Conservation (phyloP, 257 asterid species). For the Petunia axillaris region DNA sequence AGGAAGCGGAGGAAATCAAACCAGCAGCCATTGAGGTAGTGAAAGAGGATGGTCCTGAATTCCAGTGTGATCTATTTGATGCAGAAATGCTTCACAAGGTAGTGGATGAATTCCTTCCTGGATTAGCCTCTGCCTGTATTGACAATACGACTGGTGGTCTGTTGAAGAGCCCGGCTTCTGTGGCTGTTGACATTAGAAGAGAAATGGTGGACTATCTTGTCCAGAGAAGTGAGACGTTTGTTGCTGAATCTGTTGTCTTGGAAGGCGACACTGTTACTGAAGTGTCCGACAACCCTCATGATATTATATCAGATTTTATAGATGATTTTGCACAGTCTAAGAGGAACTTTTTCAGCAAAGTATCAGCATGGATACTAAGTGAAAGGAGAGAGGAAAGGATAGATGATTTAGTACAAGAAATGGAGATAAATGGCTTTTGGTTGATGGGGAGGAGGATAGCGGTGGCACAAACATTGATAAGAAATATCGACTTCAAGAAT, state of each 20-base stretch:
- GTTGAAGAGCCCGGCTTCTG: slow-evolving; percentile 54
- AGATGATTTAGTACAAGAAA: slow-evolving; percentile 74
- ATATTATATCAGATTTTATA: slow-evolving; percentile 54
- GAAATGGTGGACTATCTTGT: slow-evolving; percentile 71
- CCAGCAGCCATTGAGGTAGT: slow-evolving; percentile 51
- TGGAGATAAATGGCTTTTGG: slow-evolving; percentile 81
- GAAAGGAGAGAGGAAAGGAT: slow-evolving; percentile 69
- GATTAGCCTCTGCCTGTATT: slow-evolving; percentile 71
- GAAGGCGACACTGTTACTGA: slow-evolving; percentile 50
- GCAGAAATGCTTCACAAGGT: slow-evolving; percentile 60
- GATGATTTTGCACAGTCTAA: slow-evolving; percentile 67
- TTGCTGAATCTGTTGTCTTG: slow-evolving; percentile 59
- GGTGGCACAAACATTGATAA: slow-evolving; percentile 59
- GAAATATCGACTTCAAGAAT: slow-evolving; percentile 62
- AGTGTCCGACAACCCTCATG: slow-evolving; percentile 52
- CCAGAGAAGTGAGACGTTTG: slow-evolving; percentile 64
- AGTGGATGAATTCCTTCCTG: slow-evolving; percentile 68
- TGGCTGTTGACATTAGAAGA: slow-evolving; percentile 70
- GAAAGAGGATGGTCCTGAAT: slow-evolving; percentile 45
- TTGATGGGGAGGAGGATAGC: slow-evolving; percentile 56
- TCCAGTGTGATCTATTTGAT: slow-evolving; percentile 58
- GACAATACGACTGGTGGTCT: slow-evolving; percentile 76
- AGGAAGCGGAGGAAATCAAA: slow-evolving; percentile 29
- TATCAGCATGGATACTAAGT: slow-evolving; percentile 68
- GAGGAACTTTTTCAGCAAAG: slow-evolving; percentile 61